These are phyloP conservation scores for Microcyclospora pomicola DNA, from an alignment of 2,329 filamentous ascomycete species.

Conservation along the genomic window DNA sequence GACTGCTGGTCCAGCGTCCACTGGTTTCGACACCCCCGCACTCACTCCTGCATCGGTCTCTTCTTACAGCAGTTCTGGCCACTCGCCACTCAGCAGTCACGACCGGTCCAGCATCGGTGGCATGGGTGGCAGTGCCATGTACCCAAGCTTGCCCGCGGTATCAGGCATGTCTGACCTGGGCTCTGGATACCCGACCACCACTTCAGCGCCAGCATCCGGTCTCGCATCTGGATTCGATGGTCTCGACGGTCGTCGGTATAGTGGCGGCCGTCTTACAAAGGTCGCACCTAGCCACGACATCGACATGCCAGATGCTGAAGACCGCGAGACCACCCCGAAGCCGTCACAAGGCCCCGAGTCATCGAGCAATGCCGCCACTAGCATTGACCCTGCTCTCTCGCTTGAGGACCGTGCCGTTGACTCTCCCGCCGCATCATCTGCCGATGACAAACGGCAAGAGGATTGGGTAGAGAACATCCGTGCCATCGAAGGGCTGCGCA, in stretches of 20 bases:
- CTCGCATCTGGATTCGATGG: constrained; percentile 51
- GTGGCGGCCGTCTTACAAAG: constrained; percentile 42
- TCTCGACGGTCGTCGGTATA: constrained; percentile 47
- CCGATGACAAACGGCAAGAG: constrained; percentile 36
- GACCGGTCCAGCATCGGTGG: constrained; percentile 40
- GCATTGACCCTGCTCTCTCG: constrained; percentile 25
- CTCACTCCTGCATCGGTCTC: constrained; percentile 63
- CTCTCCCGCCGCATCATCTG: constrained; percentile 16
- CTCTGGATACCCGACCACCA: constrained; percentile 47
- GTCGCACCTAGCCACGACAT: constrained; percentile 7
- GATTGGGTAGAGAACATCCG: constrained; percentile 51
- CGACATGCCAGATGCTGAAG: constrained; percentile 29
- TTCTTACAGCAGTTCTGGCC: constrained; percentile 59
- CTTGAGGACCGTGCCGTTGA: constrained; percentile 16
- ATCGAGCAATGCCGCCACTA: constrained; percentile 18
- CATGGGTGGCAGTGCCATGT: constrained; percentile 47
- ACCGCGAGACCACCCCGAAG: constrained; percentile 21
- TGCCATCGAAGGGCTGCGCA: constrained; percentile 46
- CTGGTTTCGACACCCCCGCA: constrained; percentile 50
- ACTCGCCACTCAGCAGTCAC: constrained; percentile 62
- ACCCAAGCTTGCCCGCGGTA: constrained; percentile 61
- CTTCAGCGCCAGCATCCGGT: constrained; percentile 53
- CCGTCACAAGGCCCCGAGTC: constrained; percentile 12
- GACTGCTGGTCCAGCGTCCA: constrained; percentile 3
- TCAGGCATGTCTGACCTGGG: constrained; percentile 48